Conservation (phyloP, 2,329 filamentous ascomycete genomes). For the Arthrocladium fulminans region DNA sequence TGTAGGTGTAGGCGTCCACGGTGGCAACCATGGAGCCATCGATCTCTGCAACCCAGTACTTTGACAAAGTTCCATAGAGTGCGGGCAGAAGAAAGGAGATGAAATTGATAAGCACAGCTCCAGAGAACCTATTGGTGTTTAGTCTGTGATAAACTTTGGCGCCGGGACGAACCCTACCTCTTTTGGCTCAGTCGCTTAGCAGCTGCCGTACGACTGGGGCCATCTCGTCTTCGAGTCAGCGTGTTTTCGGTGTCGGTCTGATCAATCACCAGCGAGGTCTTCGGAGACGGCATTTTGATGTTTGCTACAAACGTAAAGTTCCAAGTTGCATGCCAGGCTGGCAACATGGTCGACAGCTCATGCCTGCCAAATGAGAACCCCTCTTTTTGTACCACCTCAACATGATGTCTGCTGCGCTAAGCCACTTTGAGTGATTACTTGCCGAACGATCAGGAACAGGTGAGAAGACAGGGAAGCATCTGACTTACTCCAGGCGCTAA, state of each 20-base stretch:
- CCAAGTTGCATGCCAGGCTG: too few relatives aligned
- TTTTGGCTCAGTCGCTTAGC: not conserved
- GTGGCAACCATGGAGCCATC: slow-evolving; percentile 54
- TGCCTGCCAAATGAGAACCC: too few relatives aligned
- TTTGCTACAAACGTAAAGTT: not conserved
- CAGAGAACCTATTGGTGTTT: slow-evolving; percentile 38
- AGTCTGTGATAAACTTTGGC: not conserved
- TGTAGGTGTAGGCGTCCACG: slow-evolving; percentile 61
- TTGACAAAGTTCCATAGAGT: slow-evolving; percentile 57
- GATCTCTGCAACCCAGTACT: slow-evolving; percentile 63
- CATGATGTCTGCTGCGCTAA: too few relatives aligned
- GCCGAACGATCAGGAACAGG: too few relatives aligned
- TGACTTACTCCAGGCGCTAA: too few relatives aligned
- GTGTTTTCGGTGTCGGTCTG: not conserved
- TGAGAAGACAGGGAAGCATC: too few relatives aligned
- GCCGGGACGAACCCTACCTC: not conserved
- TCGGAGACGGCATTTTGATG: slow-evolving; percentile 3
- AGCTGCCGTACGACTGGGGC: not conserved
- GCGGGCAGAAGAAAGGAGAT: slow-evolving; percentile 56
- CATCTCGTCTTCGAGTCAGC: not conserved
- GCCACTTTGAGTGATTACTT: too few relatives aligned
- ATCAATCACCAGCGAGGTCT: slow-evolving; percentile 1
- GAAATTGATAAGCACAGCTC: slow-evolving; percentile 55
- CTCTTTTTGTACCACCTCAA: too few relatives aligned
- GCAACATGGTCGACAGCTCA: too few relatives aligned